Evolutionary conservation across 495 filamentous ascomycete genomes (phyloP).

Genomic region (Lineolata rhizophorae): DNA sequence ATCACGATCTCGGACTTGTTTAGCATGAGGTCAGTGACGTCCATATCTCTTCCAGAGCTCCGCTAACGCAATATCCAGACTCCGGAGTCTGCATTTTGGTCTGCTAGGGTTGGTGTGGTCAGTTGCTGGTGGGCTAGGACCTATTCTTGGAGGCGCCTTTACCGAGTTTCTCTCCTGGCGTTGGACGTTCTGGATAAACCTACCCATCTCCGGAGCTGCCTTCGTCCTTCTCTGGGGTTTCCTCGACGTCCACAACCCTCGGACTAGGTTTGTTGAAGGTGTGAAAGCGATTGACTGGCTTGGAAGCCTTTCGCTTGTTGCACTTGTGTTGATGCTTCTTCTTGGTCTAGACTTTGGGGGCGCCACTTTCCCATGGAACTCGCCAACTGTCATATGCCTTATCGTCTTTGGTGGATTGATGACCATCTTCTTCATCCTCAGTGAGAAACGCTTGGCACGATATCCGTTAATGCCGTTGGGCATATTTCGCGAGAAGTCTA

Average conservation of each 20-base stretch:
- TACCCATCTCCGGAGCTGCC: constrained; percentile 53
- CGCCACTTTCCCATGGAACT: constrained; percentile 15
- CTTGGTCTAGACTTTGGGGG: constrained; percentile 21
- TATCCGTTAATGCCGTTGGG: constrained; percentile 18
- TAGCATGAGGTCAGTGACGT: constrained; percentile 25
- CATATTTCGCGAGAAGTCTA: constrained; percentile 14
- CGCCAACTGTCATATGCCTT: constrained; percentile 18
- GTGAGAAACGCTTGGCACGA: constrained; percentile 14
- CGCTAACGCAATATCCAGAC: constrained; percentile 10
- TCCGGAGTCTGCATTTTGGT: constrained; percentile 30
- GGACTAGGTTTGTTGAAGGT: constrained; percentile 39
- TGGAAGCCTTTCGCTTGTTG: constrained; percentile 19
- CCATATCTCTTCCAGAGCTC: background rate
- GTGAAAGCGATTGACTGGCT: constrained; percentile 27
- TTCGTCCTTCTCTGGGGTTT: constrained; percentile 45
- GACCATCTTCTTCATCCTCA: constrained; percentile 15
- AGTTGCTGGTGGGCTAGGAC: constrained; percentile 35
- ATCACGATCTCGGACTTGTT: constrained; percentile 37
- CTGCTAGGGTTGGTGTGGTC: constrained; percentile 34
- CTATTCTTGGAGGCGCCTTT: constrained; percentile 46
- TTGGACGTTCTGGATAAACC: constrained; percentile 54
- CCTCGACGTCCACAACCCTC: constrained; percentile 54
- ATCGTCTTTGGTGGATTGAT: constrained; percentile 16
- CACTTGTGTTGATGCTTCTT: constrained; percentile 16
- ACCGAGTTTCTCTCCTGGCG: constrained; percentile 39